Percentiles rank a stretch among this genome's conserved stretches.
Conservation (phyloP, 2,329 filamentous ascomycete species). For the Cercospora sp. region DNA sequence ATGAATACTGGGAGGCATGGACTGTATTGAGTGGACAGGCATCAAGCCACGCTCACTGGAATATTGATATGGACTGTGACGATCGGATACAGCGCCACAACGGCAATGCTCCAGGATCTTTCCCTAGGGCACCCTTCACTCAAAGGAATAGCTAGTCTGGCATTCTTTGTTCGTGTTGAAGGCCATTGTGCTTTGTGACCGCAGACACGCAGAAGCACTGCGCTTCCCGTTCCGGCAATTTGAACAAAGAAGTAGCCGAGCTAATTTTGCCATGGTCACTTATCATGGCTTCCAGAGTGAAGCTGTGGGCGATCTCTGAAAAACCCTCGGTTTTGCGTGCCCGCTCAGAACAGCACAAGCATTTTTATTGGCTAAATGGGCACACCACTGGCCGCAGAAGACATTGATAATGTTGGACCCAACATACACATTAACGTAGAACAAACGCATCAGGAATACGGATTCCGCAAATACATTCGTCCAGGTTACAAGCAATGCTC, state of each 20-base stretch:
- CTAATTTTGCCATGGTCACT: not conserved
- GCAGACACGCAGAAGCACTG: not conserved
- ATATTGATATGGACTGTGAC: not conserved
- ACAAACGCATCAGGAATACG: not conserved
- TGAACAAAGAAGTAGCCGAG: not conserved
- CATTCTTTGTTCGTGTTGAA: not conserved
- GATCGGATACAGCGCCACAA: not conserved
- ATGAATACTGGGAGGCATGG: not conserved
- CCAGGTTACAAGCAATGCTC: slow-evolving; percentile 7
- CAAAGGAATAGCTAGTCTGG: not conserved
- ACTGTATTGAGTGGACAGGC: not conserved
- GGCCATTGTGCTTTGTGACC: not conserved
- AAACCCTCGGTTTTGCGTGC: not conserved
- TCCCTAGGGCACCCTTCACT: too few relatives aligned
- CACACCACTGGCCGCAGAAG: not conserved
- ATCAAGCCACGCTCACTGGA: not conserved
- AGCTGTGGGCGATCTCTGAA: not conserved
- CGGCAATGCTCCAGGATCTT: not conserved
- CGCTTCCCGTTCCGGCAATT: not conserved
- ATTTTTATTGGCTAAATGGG: not conserved
- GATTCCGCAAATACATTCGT: slow-evolving; percentile 6
- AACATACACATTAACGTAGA: not conserved
- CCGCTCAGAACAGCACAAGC: not conserved
- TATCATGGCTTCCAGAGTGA: not conserved
- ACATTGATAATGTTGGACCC: not conserved